Percentiles rank a stretch among this genome's conserved stretches.
phyloP scores from a whole-genome alignment of 1,139 yeast species.

The Protomyces macrosporus region DNA sequence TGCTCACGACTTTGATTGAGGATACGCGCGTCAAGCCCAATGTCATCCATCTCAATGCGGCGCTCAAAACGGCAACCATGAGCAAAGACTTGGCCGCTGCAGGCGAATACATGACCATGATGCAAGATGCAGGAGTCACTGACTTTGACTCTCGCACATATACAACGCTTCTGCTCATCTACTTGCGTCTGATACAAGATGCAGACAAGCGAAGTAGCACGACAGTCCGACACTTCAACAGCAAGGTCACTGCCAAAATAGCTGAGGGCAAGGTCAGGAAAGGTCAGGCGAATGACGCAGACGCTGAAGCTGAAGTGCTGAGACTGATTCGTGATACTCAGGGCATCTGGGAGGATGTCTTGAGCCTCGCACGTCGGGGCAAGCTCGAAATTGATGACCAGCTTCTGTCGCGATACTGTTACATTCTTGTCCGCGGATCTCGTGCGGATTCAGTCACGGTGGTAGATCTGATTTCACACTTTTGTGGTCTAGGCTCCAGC shows the following conservation, averaged over 20 bases:
- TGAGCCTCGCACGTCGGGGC: not conserved
- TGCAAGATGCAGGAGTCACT: constrained; percentile 1
- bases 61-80: not conserved
- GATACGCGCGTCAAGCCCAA: constrained; percentile 7
- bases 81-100: constrained; percentile 3
- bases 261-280: not conserved
- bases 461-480: not conserved
- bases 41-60: constrained; percentile 14
- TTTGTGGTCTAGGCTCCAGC: not conserved
- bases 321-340: not conserved
- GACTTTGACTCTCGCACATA: constrained; percentile 2
- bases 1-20: not conserved
- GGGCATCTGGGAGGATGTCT: constrained; percentile 11
- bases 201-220: not conserved
- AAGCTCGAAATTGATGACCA: constrained; percentile 8
- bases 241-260: not conserved
- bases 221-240: not conserved
- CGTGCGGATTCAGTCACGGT: not conserved
- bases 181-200: not conserved
- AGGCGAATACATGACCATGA: not conserved
- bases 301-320: not conserved
- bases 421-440: not conserved
- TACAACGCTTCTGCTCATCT: constrained; percentile 3
- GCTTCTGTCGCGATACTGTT: constrained; percentile 1
- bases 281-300: not conserved